Percentiles rank a stretch among this genome's conserved stretches.
These are phyloP conservation scores for Schizosaccharomyces lindneri DNA, from an alignment of 805 yeast species.

Conservation along the genomic window DNA sequence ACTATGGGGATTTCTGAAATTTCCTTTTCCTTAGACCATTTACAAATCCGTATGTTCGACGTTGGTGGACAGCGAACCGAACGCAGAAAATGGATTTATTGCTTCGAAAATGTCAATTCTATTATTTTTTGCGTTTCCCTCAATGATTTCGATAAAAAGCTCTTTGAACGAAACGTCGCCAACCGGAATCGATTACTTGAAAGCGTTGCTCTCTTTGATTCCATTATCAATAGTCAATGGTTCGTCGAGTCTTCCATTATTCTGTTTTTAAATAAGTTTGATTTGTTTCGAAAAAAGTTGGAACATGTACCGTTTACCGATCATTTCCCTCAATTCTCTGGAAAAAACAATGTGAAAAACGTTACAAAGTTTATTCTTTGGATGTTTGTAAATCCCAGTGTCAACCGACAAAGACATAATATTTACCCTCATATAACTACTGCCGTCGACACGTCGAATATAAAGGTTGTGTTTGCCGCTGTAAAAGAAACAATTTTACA, in stretches of 20 bases:
- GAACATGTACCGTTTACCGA: constrained; percentile 58
- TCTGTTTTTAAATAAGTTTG: constrained; percentile 69
- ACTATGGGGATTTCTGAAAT: constrained; percentile 83
- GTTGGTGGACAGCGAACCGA: constrained; percentile 94
- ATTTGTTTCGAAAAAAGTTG: constrained; percentile 65
- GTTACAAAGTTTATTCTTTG: constrained; percentile 80
- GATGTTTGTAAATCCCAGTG: constrained; percentile 66
- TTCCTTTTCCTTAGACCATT: constrained; percentile 45
- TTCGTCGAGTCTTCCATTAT: constrained; percentile 69
- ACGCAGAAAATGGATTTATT: constrained; percentile 90
- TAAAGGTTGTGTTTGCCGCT: constrained; percentile 63
- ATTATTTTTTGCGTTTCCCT: constrained; percentile 79
- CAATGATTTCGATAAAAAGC: constrained; percentile 71
- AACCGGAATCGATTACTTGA: constrained; percentile 47
- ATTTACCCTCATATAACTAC: constrained; percentile 39
- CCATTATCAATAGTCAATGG: constrained; percentile 83
- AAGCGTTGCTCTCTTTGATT: constrained; percentile 61
- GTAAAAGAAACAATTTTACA: constrained; percentile 59
- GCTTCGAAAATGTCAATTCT: constrained; percentile 76
- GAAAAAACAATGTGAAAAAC: constrained; percentile 16
- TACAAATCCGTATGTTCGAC: constrained; percentile 43
- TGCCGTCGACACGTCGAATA: constrained; percentile 37
- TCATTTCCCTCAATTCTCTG: constrained; percentile 57
- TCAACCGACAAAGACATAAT: constrained; percentile 40
- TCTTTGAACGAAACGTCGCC: constrained; percentile 35